phyloP scores from a whole-genome alignment of 1,284 basidiomycete genomes.

The Takashimella koratensis region DNA sequence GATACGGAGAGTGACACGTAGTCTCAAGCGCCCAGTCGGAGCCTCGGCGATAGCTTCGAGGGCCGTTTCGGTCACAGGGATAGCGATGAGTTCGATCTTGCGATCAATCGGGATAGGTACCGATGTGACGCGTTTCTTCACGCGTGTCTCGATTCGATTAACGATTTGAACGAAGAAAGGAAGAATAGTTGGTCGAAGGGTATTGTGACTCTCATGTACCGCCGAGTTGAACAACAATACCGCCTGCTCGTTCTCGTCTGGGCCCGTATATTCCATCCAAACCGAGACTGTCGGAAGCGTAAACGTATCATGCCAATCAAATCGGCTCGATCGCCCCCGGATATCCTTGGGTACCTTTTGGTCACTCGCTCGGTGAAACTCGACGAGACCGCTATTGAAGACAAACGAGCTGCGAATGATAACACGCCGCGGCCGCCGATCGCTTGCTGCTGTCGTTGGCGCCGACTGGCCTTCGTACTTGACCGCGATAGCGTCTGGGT shows the following conservation, averaged over 20 bases:
- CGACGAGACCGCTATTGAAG: conserved; percentile 66
- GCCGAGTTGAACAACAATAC: conserved; percentile 49
- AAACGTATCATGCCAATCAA: conserved; percentile 40
- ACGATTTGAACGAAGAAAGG: conserved; percentile 69
- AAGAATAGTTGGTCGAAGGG: conserved; percentile 70
- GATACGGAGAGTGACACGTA: conserved; percentile 73
- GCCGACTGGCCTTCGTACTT: conserved; percentile 24
- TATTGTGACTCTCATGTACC: conserved; percentile 80
- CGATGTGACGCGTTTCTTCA: conserved; percentile 8
- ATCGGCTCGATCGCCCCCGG: conserved; percentile 7
- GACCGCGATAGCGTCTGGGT: conserved; percentile 17
- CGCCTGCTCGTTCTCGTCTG: conserved; percentile 9
- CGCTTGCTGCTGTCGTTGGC: conserved; percentile 1
- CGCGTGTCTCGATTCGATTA: conserved; percentile 26
- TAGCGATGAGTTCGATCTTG: background rate
- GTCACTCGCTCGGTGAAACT: conserved; percentile 28
- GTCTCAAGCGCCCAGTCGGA: conserved; percentile 19
- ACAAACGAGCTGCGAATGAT: conserved; percentile 68
- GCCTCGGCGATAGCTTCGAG: conserved; percentile 12
- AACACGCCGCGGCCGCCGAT: conserved; percentile 8
- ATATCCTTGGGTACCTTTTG: background rate
- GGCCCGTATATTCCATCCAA: conserved; percentile 61
- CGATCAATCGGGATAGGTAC: background rate
- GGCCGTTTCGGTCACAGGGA: conserved; percentile 10
- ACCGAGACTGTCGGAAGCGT: conserved; percentile 71